Percentiles rank a stretch among this genome's conserved stretches.
phyloP scores from a whole-genome alignment of 306 rosid genomes.

The Quercus wislizeni region DNA sequence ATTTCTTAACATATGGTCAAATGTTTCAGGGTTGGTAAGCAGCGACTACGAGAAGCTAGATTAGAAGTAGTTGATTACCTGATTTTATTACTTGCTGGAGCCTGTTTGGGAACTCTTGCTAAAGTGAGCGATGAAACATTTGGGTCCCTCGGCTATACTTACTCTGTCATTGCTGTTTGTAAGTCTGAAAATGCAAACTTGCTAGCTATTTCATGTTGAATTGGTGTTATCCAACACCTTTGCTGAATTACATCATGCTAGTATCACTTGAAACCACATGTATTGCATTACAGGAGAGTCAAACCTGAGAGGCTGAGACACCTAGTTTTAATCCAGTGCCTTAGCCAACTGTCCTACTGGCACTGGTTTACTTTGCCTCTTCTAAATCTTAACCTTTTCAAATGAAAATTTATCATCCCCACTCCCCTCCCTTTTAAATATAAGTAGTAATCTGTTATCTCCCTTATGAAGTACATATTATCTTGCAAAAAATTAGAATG shows the following conservation, averaged over 20 bases:
- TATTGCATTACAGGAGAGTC: background rate
- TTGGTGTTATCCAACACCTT: background rate
- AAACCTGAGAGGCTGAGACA: too few species aligned
- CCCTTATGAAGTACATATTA: too few species aligned
- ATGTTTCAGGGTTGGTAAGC: conserved; percentile 66
- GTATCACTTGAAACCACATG: background rate
- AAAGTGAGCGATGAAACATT: conserved; percentile 66
- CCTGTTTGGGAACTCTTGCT: conserved; percentile 72
- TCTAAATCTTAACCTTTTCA: too few species aligned
- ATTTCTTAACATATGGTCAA: conserved; percentile 17
- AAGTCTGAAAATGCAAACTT: conserved; percentile 34
- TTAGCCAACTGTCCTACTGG: too few species aligned
- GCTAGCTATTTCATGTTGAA: background rate
- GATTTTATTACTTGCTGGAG: conserved; percentile 78
- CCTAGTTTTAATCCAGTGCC: too few species aligned
- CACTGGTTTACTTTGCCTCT: too few species aligned
- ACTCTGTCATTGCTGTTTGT: conserved; percentile 81
- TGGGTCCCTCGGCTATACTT: conserved; percentile 68
- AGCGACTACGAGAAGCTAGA: conserved; percentile 67
- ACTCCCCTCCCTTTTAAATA: too few species aligned
- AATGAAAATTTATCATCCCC: too few species aligned
- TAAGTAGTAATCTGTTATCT: too few species aligned
- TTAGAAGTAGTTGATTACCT: conserved; percentile 60
- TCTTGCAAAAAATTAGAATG: background rate
- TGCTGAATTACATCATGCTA: background rate